A percentile compares a stretch with the other conserved stretches of the same genome.
Evolutionary conservation across 768 basidiomycete genomes (phyloP).

Genomic region (Suillus subaureus): DNA sequence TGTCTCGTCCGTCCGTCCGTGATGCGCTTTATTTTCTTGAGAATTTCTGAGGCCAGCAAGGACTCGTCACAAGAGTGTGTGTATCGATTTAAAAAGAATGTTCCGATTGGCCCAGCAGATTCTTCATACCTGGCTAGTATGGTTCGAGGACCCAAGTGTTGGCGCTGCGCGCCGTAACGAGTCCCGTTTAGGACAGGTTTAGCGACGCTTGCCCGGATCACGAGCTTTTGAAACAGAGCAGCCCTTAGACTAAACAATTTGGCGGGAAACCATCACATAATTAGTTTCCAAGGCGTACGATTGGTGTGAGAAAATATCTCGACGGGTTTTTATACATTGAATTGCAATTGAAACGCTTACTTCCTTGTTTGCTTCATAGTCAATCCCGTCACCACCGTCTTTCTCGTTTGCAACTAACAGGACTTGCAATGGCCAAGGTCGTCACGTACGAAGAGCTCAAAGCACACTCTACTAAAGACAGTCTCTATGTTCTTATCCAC

Average conservation of each 20-base stretch:
- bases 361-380: conserved; percentile 31
- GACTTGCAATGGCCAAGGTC: conserved; percentile 48
- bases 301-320: conserved; percentile 13
- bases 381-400: conserved; percentile 16
- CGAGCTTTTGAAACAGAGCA: too few species aligned
- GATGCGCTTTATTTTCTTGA: background rate
- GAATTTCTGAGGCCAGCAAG: background rate
- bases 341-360: conserved; percentile 11
- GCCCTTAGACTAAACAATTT: background rate
- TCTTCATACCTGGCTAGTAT: too few species aligned
- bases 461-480: conserved; percentile 71
- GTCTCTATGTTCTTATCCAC: conserved; percentile 80
- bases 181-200: too few species aligned
- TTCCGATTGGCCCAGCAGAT: too few species aligned
- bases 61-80: background rate
- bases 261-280: background rate
- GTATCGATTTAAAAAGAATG: too few species aligned
- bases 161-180: too few species aligned
- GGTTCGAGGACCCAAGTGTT: too few species aligned
- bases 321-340: conserved; percentile 12
- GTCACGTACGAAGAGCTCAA: conserved; percentile 79
- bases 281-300: background rate
- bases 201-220: too few species aligned
- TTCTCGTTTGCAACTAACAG: conserved; percentile 14
- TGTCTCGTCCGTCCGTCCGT: background rate